Evolutionary conservation across 441 rosid genomes (phyloP).

Genomic region (Gossypium laxum): DNA sequence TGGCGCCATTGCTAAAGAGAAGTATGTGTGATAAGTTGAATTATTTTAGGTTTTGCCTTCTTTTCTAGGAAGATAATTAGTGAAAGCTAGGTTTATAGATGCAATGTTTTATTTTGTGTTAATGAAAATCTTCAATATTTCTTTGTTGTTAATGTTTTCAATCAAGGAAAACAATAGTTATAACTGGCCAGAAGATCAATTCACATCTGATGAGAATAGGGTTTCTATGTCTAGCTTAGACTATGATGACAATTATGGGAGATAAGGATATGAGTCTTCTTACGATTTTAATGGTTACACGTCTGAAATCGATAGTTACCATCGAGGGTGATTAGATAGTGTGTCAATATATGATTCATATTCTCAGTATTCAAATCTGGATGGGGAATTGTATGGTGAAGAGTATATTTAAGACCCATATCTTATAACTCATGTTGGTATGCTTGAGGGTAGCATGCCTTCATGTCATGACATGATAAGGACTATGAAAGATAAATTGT

Average conservation of each 20-base stretch:
- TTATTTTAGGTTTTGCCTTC: not conserved
- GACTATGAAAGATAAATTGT: not conserved
- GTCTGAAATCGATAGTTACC: not conserved
- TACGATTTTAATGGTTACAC: not conserved
- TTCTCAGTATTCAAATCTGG: not conserved
- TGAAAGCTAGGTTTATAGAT: not conserved
- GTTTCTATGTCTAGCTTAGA: not conserved
- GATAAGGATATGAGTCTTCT: not conserved
- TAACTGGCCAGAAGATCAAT: not conserved
- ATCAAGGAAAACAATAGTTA: not conserved
- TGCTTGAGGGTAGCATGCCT: not conserved
- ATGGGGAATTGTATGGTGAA: not conserved
- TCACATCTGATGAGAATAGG: not conserved
- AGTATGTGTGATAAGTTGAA: not conserved
- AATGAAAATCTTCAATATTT: too few species aligned
- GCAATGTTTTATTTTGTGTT: not conserved
- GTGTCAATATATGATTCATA: too few species aligned
- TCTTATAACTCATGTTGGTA: not conserved
- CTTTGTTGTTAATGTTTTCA: not conserved
- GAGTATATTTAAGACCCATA: not conserved
- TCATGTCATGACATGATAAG: not conserved
- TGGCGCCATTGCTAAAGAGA: not conserved
- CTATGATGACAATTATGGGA: not conserved
- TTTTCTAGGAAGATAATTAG: not conserved
- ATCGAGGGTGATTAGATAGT: too few species aligned